Evolutionary conservation across 441 rosid genomes (phyloP), one percentile per base, ranked within the genome.

Genomic region (Heliophila coronopifolia): DNA sequence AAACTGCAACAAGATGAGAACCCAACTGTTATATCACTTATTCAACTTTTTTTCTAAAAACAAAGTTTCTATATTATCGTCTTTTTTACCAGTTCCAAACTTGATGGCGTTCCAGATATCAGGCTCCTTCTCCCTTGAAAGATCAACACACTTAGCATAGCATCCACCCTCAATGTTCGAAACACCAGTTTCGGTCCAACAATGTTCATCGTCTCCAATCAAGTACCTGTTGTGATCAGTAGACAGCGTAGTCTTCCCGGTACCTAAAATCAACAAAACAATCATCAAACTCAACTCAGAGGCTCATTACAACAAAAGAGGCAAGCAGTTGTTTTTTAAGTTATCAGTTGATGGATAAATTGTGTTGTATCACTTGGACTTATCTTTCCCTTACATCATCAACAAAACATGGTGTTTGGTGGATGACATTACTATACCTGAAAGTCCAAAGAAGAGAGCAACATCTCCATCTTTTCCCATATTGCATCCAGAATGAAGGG

Each of bases 391-490:
- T 38, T 26, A 17, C 19, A 40, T 35, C 53, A 61, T 27, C 47
- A 41, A 43, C 37, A 28, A 19, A 57, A 17, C 45, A 45, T 5
- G 10, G 1, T 34, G 37, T 33, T 24, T 13, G 23, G 30, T 49
- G n/a, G 27, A 71, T 40, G 63, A 54, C 50, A 72, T 65, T 68
- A 77, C 77, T 74, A 72, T 83, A 86, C 98, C 98, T 84, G 96
- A 91, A 68, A 91, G 74, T 61, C 96, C 96, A 75, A 91, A 91
- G 88, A 91, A 91, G 86, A 91, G 96, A 65, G 95, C 96, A 72
- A 91, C 98, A 67, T 91, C 98, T 72, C 98, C 96, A 54, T 76
- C 83, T 77, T 91, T 91, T n/a, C 96, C 98, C 88, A 91, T 84
- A 74, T 91, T 91, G 90, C 95, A 87, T 19, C 98, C 98, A 71